Conservation (phyloP, 2,329 filamentous ascomycete genomes). For the Pseudogymnoascus sp. region DNA sequence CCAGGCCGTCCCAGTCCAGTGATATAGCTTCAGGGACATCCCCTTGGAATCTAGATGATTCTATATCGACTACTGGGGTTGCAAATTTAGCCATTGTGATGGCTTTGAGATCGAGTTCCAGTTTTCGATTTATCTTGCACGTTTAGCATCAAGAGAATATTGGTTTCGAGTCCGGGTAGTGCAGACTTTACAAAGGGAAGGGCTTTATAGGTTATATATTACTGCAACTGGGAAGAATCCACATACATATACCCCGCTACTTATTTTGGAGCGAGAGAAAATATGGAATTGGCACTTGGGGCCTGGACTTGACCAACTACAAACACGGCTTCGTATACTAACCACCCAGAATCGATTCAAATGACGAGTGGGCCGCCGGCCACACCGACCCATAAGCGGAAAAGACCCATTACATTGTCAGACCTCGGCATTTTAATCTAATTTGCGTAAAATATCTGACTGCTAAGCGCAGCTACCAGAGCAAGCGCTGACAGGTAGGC, state of each 20-base stretch:
- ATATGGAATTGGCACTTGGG: no score
- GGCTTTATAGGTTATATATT: neutral
- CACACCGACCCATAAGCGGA: no score
- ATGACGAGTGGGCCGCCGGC: no score
- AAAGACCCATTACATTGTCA: no score
- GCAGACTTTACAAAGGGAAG: neutral
- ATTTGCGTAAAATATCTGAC: no score
- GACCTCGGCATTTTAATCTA: no score
- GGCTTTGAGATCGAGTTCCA: neutral
- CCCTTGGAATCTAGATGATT: neutral
- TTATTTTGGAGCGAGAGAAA: neutral
- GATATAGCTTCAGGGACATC: neutral
- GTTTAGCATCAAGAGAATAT: neutral
- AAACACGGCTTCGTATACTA: no score
- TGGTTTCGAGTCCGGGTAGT: neutral
- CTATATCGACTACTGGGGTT: neutral
- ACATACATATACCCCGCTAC: neutral
- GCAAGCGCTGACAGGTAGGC: no score
- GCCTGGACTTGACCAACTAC: no score
- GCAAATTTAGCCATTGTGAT: neutral
- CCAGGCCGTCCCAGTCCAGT: slow-evolving; percentile 20
- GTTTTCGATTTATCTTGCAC: neutral
- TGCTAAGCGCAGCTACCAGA: no score
- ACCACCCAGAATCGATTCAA: no score
- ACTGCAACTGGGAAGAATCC: neutral